Evolutionary conservation across 1,284 basidiomycete genomes (phyloP), one percentile per base, ranked within the genome.

Genomic region (Cryptococcus sp.): DNA sequence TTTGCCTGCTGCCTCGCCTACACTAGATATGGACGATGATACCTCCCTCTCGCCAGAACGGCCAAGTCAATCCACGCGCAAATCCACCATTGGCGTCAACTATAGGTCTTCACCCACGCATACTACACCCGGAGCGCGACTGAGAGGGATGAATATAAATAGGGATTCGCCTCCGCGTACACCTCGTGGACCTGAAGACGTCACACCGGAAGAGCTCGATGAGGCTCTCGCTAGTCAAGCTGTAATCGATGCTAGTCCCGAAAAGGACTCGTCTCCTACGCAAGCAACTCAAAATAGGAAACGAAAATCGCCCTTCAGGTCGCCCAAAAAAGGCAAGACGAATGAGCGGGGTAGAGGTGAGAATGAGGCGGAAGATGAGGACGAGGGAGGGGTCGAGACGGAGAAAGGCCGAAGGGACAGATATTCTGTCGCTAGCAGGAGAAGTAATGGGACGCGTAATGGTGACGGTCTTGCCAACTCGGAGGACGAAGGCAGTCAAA

Each of bases 321-420:
- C 26, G 23, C 39, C 22, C 17, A 52, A 44, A 16, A 26, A 23
- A 19, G 40, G 38, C 5, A 20, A 29, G n/a, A 29, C n/a, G 29
- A 50, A 47, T 20, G 23, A 38, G 6, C 2, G 15, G 26, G 13
- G 29, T 34, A 34, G 8, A 34, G 29, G 29, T 13, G 29, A 10
- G 3, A 7, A 34, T 10, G 29, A 29, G 43, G 66, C 71, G 37
- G 60, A 62, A 15, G 57, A 50, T 29, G 56, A 52, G 29, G 64
- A 66, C 62, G 52, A 55, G 54, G 67, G 59, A 48, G 73, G 72
- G 66, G 74, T 67, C 45, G 73, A 58, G 52, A 60, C 20, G n/a
- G 46, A 17, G 48, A 57, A 29, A 13, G 58, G 47, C 38, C 68
- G 63, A 59, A 75, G 70, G 49, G 62, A 65, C 25, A 60, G 54